Base-by-base conservation (phyloP, 2,329 filamentous ascomycete species). In the Xylaria hypoxylon region DNA sequence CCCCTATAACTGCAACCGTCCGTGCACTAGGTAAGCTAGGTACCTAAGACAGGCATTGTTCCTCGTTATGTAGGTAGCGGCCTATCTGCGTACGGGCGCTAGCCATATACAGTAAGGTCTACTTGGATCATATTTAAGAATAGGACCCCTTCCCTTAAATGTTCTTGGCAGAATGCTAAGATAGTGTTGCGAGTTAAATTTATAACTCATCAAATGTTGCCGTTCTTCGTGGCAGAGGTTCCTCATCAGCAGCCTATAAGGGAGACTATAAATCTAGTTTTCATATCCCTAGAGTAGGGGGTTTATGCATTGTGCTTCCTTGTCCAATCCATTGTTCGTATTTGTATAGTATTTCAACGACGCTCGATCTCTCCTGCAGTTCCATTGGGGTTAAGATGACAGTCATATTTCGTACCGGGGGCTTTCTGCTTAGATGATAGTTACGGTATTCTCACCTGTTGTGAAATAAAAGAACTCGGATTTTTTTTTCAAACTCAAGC, bases 11-110 rank as follows among this genome's bases (percentile, higher is more conserved):
- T 53, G 10, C 51, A 44, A 31, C 31, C 33, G 17, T 26, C 58
- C 45, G 59, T 44, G 31, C 35, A 15, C 47, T 64, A 51, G 40
- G n/a, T n/a, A n/a, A n/a, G n/a, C n/a, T n/a, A n/a, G n/a, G n/a
- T n/a, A n/a, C n/a, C n/a, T n/a, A n/a, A n/a, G n/a, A n/a, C n/a
- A n/a, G n/a, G 17, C 47, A 38, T 33, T 28, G 24, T 24, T 48
- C 35, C 35, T 15, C 35, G 35, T 8, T 38, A n/a, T n/a, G n/a
- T n/a, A n/a, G 47, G 35, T 26, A 52, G 40, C 42, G 44, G 42
- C 42, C 42, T 62, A 19, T 38, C 42, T 38, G 35, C 35, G 22
- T 55, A 24, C 52, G 52, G 52, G 35, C 35, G 35, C 52, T 55
- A 55, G 26, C 35, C 24, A 26, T 13, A 55, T 24, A 42, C 7